Evolutionary conservation across 169 alveolate species (phyloP).

Genomic region (Neospora caninum): DNA sequence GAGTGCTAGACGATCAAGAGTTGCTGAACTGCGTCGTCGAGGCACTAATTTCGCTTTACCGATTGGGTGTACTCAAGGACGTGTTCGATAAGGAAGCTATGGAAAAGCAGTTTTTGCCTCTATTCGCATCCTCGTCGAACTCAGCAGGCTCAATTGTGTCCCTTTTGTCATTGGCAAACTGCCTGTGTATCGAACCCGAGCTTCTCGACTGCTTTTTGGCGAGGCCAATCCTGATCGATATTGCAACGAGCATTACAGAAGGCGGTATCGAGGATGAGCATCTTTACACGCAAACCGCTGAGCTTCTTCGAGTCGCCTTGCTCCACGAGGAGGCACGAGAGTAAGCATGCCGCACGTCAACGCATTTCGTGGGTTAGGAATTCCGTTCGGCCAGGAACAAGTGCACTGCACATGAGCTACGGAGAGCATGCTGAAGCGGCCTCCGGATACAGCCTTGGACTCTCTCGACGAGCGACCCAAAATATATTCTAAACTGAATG

Average conservation of each 20-base stretch:
- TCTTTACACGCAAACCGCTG: neutral
- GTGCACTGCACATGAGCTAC: too few relatives aligned
- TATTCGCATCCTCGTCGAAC: neutral
- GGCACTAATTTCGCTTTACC: constrained; percentile 17
- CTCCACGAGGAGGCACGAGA: constrained; percentile 20
- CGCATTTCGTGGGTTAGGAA: neutral
- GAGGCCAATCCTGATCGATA: neutral
- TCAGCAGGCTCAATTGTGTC: constrained; percentile 3
- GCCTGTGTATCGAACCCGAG: constrained; percentile 20
- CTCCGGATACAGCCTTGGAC: too few relatives aligned
- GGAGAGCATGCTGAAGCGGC: too few relatives aligned
- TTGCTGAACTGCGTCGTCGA: constrained; percentile 2
- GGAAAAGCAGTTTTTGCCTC: constrained; percentile 10
- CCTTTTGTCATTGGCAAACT: constrained; percentile 19
- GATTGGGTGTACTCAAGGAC: constrained; percentile 19
- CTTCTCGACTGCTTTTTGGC: constrained; percentile 11
- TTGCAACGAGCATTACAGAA: constrained; percentile 13
- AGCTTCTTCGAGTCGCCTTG: constrained; percentile 29
- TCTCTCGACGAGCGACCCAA: too few relatives aligned
- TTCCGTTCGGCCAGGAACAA: too few relatives aligned
- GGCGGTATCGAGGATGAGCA: neutral
- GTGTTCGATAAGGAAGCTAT: neutral
- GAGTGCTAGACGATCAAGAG: neutral
- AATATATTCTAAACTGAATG: too few relatives aligned
- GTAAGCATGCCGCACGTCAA: neutral